Base-by-base conservation (phyloP, 176 grass and related monocot genomes). In the Juncus effusus region DNA sequence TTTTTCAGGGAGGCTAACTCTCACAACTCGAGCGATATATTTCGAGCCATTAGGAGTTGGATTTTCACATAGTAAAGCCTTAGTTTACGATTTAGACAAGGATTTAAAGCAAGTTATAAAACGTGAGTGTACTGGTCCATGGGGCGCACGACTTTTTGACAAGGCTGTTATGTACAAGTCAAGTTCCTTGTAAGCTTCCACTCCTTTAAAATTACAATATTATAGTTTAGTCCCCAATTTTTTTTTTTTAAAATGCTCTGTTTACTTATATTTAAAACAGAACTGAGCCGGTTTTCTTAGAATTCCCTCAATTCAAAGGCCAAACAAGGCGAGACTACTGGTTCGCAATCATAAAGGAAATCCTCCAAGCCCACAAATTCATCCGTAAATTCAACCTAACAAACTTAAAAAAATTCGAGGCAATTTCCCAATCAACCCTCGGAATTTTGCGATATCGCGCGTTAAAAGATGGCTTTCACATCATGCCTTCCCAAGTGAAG, bases 101-200 rank as follows among this genome's bases (percentile, higher is more conserved):
- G 94, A 97, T 36, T 51, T 82, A 71, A 97, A 80, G 72, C 94
- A 97, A 67, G 71, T 69, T 0, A 70, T 97, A 15, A 97, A 86
- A 59, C 85, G 94, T 42, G 88, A 97, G 78, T 89, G 67, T 55
- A 92, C 82, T 40, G 88, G 94, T 0, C 94, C 94, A 6, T 97
- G 88, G 85, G 94, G 94, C 0, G 94, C 93, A 36, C 94, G 77
- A 42, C 88, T 97, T 11, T 97, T 97, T 67, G 93, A 89, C 67
- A 97, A 97, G 53, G 93, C 88, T 0, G 80, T 97, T 56, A 92
- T 97, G 88, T 97, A 92, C 66, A 92, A 89, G 62, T 92, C 94
- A 47, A 91, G 73, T 73, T 57, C 83, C 15, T 72, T 79, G 94
- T 97, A 80, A 92, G 85, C 84, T 50, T 38, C 51, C 16, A 16